Percentiles rank a stretch among this genome's conserved stretches.
phyloP scores from a whole-genome alignment of 257 asterid genomes.

The Lavandula angustifolia region DNA sequence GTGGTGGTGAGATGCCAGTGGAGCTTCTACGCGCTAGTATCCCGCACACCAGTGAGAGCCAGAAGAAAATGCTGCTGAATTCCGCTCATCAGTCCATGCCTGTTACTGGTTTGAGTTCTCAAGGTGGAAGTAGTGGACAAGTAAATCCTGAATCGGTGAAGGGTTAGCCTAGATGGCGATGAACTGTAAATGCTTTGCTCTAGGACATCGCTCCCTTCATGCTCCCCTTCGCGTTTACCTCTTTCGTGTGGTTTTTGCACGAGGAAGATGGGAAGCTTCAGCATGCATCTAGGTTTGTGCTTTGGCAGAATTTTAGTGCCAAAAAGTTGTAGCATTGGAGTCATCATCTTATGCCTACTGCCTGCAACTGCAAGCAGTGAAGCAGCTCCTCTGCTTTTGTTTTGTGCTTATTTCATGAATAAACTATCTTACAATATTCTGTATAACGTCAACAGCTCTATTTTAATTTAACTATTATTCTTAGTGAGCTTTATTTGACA shows the following conservation, averaged over 20 bases:
- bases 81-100: conserved; percentile 86
- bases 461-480: conserved; percentile 9
- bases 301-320: conserved; percentile 39
- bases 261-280: conserved; percentile 19
- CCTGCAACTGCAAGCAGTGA: not conserved
- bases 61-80: conserved; percentile 62
- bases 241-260: not conserved
- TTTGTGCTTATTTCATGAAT: conserved; percentile 24
- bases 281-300: conserved; percentile 16
- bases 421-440: conserved; percentile 18
- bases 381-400: too few relatives aligned
- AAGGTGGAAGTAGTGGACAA: conserved; percentile 44
- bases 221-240: not conserved
- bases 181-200: conserved; percentile 36
- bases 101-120: conserved; percentile 49
- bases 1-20: conserved; percentile 92
- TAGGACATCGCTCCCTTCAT: conserved; percentile 15
- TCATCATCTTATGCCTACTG: conserved; percentile 3
- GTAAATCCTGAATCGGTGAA: conserved; percentile 46
- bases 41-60: conserved; percentile 82
- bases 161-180: too few relatives aligned
- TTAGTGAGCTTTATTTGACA: too few relatives aligned
- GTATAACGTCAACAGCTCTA: conserved; percentile 34
- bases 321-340: conserved; percentile 15
- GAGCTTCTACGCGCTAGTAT: conserved; percentile 89